phyloP scores from a whole-genome alignment of 192 early-diverging fungal species.

The Coemansia sp. region DNA sequence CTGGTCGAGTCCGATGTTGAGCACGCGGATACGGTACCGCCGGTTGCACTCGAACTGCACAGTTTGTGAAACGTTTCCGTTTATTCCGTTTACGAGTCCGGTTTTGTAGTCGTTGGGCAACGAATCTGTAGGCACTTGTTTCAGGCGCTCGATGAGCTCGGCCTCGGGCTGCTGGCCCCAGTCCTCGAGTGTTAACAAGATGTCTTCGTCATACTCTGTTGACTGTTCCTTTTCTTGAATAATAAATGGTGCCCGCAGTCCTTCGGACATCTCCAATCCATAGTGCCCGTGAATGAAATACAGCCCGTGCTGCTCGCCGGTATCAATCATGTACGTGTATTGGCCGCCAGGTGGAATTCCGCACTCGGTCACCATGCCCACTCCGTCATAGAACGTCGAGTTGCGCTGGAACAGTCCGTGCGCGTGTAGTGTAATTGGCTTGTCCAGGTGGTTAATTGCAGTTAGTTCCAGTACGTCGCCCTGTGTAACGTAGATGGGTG shows the following conservation, averaged over 20 bases:
- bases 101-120: not conserved
- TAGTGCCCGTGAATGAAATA: conserved; percentile 76
- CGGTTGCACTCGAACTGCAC: not conserved
- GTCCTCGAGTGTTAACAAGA: conserved; percentile 58
- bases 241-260: conserved; percentile 65
- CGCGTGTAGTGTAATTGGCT: conserved; percentile 60
- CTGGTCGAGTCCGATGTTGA: conserved; percentile 67
- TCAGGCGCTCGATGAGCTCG: conserved; percentile 4
- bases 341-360: conserved; percentile 60
- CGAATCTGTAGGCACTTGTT: not conserved
- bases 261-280: conserved; percentile 70
- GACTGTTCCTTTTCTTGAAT: conserved; percentile 43
- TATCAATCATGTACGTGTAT: conserved; percentile 62
- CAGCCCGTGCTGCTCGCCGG: conserved; percentile 57
- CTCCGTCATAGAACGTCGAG: conserved; percentile 64
- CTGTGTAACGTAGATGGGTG: conserved; percentile 4
- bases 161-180: conserved; percentile 47
- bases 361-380: conserved; percentile 64
- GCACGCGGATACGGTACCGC: conserved; percentile 64
- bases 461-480: conserved; percentile 29
- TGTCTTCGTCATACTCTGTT: conserved; percentile 61
- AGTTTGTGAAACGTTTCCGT: not conserved
- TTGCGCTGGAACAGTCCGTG: conserved; percentile 77
- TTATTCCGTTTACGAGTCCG: not conserved
- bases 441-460: conserved; percentile 47